These are phyloP conservation scores for Sungouiella thailandica DNA, from an alignment of 805 yeast species.

Conservation along the genomic window DNA sequence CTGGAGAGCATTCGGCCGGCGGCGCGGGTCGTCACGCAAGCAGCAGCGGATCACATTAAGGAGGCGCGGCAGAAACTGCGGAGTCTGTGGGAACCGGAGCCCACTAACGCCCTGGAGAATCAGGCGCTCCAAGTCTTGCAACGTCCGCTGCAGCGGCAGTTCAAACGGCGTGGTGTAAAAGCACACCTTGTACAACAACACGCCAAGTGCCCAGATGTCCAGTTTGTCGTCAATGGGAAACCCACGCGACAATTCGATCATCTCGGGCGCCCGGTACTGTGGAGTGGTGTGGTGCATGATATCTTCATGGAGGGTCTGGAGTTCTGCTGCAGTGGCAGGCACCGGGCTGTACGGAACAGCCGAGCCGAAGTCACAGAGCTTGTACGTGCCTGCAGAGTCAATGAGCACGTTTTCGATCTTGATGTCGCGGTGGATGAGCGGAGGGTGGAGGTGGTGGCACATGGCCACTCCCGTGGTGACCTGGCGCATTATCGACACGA, in stretches of 20 bases:
- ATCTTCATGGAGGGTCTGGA: slow-evolving; percentile 57
- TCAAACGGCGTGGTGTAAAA: slow-evolving; percentile 85
- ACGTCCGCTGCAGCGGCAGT: slow-evolving; percentile 30
- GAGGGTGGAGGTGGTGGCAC: slow-evolving; percentile 70
- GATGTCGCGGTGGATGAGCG: slow-evolving; percentile 73
- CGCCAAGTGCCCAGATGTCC: slow-evolving; percentile 83
- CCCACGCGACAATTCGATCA: slow-evolving; percentile 67
- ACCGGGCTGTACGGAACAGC: slow-evolving; percentile 62
- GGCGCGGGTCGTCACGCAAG: slow-evolving; percentile 59
- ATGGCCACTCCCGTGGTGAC: slow-evolving; percentile 69
- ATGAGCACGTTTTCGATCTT: slow-evolving; percentile 78
- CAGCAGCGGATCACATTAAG: slow-evolving; percentile 60
- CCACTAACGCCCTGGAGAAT: slow-evolving; percentile 54
- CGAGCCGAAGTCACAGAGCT: slow-evolving; percentile 80
- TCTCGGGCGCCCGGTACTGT: slow-evolving; percentile 80
- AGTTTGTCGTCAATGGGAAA: slow-evolving; percentile 76
- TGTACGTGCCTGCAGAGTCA: slow-evolving; percentile 52
- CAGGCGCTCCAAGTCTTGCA: slow-evolving; percentile 48
- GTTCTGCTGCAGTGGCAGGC: slow-evolving; percentile 58
- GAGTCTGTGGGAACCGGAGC: slow-evolving; percentile 37
- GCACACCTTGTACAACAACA: slow-evolving; percentile 70
- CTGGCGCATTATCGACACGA: slow-evolving; percentile 63
- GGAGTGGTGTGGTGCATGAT: slow-evolving; percentile 78
- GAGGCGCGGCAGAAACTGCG: slow-evolving; percentile 52
- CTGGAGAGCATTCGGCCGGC: slow-evolving; percentile 72